Base-by-base conservation (phyloP, 345 rosid species). In the Linum usitatissimum region DNA sequence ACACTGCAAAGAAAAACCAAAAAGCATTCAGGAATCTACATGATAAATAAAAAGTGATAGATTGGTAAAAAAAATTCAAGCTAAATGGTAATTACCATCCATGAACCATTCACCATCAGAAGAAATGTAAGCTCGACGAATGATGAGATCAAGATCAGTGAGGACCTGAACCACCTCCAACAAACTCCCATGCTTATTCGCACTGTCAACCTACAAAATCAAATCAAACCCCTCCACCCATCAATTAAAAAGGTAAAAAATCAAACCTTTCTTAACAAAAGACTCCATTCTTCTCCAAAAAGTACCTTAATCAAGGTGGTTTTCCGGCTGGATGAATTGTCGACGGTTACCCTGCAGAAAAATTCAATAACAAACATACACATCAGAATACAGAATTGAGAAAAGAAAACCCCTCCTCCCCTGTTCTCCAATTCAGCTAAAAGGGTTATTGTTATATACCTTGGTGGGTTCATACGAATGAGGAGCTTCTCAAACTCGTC, bases 101-200 rank as follows among this genome's bases (percentile, higher is more conserved):
- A 87, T 87, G 64, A 87, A 87, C 95, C 95, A 87, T 63, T 78
- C 89, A 8, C 95, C 91, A 63, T 87, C 95, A 17, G 95, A 87
- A 73, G 95, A 77, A 69, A 87, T 85, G 80, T 87, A 87, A 73
- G 91, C 95, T 63, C 95, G 84, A 23, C 80, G 68, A 72, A 85
- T 81, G 59, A 75, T 63, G 57, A 87, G 89, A 71, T 83, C 80
- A 81, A 87, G 64, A 70, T 87, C 91, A 9, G 85, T 87, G 76
- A 87, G 73, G 64, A 85, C 91, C 80, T 87, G 95, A 76, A 85
- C 95, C 64, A 87, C 86, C 69, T 85, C 91, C 57, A 87, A 66
- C 76, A 87, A 75, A 72, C 91, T 87, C 53, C 95, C 95, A 18
- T 85, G 68, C 78, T 73, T 87, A 64, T 87, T 87, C 12, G 87